Conservation (phyloP, 2,329 filamentous ascomycete species). For the Proliferodiscus dingleyae region DNA sequence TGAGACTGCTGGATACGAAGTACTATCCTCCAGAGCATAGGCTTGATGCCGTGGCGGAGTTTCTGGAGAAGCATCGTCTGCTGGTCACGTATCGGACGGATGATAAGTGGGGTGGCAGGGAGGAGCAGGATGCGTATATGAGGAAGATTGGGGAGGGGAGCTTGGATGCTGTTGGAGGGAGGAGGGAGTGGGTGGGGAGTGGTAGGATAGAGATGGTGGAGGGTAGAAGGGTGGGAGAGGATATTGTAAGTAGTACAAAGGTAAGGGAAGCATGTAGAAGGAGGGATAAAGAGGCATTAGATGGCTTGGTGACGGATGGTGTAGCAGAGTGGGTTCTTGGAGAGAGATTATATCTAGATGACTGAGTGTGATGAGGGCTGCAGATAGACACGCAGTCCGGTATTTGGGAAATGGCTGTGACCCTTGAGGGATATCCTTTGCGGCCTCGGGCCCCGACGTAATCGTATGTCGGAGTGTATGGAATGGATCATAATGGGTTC, state of each 20-base stretch:
- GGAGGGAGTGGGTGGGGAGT: constrained; percentile 48
- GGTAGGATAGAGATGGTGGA: constrained; percentile 54
- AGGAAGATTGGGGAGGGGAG: constrained; percentile 41
- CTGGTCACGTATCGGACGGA: constrained; percentile 60
- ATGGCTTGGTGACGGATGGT: constrained; percentile 48
- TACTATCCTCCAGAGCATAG: constrained; percentile 57
- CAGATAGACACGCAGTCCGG: neutral
- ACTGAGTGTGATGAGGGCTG: neutral
- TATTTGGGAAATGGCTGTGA: neutral
- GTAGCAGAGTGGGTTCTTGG: constrained; percentile 55
- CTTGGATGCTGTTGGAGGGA: constrained; percentile 49
- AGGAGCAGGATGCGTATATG: constrained; percentile 52
- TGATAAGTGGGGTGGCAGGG: constrained; percentile 53
- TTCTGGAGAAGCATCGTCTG: constrained; percentile 58
- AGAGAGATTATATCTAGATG: constrained; percentile 51
- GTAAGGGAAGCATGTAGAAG: constrained; percentile 53
- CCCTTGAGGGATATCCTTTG: no score
- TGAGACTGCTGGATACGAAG: constrained; percentile 66
- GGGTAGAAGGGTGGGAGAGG: constrained; percentile 37
- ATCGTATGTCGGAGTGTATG: no score
- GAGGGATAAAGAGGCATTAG: constrained; percentile 44
- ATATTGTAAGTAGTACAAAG: constrained; percentile 52
- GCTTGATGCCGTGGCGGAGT: constrained; percentile 52
- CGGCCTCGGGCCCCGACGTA: no score
- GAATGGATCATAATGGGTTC: no score